Conservation (phyloP, 2,329 filamentous ascomycete genomes). For the Colletotrichum ledebouriae region DNA sequence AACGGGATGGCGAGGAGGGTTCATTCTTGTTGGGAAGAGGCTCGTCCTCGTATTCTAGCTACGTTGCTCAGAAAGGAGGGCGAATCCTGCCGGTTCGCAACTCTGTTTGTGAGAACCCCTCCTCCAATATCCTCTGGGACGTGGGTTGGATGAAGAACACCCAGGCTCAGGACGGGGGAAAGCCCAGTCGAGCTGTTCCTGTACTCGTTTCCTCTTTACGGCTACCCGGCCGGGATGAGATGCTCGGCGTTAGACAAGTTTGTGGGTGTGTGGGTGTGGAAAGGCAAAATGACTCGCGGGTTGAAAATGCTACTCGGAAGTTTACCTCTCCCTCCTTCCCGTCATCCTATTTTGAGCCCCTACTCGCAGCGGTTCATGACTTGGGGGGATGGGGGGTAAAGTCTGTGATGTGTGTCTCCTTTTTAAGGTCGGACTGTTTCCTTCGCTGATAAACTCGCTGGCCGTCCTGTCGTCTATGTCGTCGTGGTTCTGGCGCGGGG, state of each 20-base stretch:
- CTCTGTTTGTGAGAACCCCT: not conserved
- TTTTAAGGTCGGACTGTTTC: not conserved
- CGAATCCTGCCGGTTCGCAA: not conserved
- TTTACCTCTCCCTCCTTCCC: constrained; percentile 12
- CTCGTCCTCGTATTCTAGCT: no score
- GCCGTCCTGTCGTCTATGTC: not conserved
- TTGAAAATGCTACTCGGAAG: constrained; percentile 8
- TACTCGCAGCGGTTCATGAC: constrained; percentile 16
- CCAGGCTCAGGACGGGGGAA: not conserved
- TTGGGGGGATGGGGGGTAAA: not conserved
- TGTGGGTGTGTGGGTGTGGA: not conserved
- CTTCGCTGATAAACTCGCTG: not conserved
- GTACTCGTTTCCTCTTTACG: not conserved
- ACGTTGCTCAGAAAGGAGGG: no score
- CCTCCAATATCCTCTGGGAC: not conserved
- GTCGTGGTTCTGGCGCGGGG: no score
- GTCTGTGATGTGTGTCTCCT: not conserved
- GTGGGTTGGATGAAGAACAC: no score
- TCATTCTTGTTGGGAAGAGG: no score
- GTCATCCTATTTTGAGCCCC: constrained; percentile 17
- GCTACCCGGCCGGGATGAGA: not conserved
- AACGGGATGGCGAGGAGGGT: no score
- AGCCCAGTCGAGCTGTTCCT: constrained; percentile 7
- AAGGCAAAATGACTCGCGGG: constrained; percentile 17
- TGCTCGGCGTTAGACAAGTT: constrained; percentile 5